A percentile compares a stretch with the other conserved stretches of the same genome.
These are phyloP conservation scores for Sutorius australiensis DNA, from an alignment of 768 basidiomycete species.

Conservation along the genomic window DNA sequence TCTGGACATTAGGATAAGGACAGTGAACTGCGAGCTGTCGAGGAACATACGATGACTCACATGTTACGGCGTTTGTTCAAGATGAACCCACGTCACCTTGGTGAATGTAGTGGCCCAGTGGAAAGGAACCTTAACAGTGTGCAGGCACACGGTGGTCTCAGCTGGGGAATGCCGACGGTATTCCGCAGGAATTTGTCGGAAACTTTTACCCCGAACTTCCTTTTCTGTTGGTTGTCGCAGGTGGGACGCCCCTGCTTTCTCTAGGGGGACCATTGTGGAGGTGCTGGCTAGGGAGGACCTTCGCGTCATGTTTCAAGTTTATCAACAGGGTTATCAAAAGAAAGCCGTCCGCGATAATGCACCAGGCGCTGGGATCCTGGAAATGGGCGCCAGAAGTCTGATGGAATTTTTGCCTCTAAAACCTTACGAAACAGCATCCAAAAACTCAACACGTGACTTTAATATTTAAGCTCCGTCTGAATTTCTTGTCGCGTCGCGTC, in stretches of 20 bases:
- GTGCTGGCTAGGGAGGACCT: background rate
- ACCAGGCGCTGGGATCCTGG: conserved; percentile 16
- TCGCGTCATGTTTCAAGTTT: background rate
- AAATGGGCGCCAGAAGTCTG: background rate
- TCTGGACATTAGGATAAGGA: background rate
- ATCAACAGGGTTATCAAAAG: background rate
- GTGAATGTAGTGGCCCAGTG: background rate
- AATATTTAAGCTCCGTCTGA: conserved; percentile 24
- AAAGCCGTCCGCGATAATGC: background rate
- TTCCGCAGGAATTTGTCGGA: conserved; percentile 12
- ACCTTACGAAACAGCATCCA: background rate
- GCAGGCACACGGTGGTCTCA: background rate
- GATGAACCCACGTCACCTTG: background rate
- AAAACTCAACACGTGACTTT: conserved; percentile 12
- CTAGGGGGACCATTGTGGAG: background rate
- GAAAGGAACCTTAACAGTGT: background rate
- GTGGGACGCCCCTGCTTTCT: background rate
- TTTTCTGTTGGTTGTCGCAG: conserved; percentile 8
- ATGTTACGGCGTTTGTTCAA: background rate
- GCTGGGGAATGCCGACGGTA: conserved; percentile 6
- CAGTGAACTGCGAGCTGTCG: background rate
- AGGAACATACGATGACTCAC: background rate
- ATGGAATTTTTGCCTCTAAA: background rate
- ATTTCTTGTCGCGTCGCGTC: conserved; percentile 30
- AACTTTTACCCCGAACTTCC: conserved; percentile 15